These are phyloP conservation scores for Sporisorium graminicola DNA, from an alignment of 1,284 basidiomycete genomes.

Conservation along the genomic window DNA sequence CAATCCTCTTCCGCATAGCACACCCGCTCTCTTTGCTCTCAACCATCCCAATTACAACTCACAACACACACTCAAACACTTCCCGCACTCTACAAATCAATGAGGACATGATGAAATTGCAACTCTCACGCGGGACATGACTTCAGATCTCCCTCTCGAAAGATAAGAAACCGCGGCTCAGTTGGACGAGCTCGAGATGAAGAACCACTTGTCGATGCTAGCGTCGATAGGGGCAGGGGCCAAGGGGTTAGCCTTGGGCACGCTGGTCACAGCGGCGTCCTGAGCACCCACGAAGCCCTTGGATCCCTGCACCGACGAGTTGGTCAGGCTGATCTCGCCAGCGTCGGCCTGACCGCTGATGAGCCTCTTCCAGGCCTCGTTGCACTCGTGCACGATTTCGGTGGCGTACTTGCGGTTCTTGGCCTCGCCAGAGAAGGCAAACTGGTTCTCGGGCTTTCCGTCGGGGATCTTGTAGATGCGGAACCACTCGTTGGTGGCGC, in stretches of 20 bases:
- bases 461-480: slow-evolving; percentile 97
- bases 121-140: not conserved
- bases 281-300: slow-evolving; percentile 76
- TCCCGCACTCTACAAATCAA: not conserved
- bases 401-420: slow-evolving; percentile 98
- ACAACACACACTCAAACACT: not conserved
- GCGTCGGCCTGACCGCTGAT: slow-evolving; percentile 78
- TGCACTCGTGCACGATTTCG: slow-evolving; percentile 98
- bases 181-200: slow-evolving; percentile 55
- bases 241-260: slow-evolving; percentile 80
- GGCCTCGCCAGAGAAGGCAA: slow-evolving; percentile 99
- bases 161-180: slow-evolving; percentile 17
- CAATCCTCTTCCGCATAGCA: slow-evolving; percentile 1
- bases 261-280: slow-evolving; percentile 77
- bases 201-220: slow-evolving; percentile 70
- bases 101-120: not conserved
- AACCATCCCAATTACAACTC: not conserved
- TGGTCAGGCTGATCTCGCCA: slow-evolving; percentile 71
- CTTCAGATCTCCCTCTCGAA: not conserved
- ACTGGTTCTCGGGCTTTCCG: slow-evolving; percentile 98
- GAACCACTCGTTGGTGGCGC: slow-evolving; percentile 84
- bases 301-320: slow-evolving; percentile 79
- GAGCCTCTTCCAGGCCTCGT: slow-evolving; percentile 98
- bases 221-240: slow-evolving; percentile 68
- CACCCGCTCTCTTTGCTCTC: not conserved